Percentiles rank a stretch among this genome's conserved stretches.
Conservation (phyloP, 192 early-diverging fungal genomes). For the Entomortierella parvispora region DNA sequence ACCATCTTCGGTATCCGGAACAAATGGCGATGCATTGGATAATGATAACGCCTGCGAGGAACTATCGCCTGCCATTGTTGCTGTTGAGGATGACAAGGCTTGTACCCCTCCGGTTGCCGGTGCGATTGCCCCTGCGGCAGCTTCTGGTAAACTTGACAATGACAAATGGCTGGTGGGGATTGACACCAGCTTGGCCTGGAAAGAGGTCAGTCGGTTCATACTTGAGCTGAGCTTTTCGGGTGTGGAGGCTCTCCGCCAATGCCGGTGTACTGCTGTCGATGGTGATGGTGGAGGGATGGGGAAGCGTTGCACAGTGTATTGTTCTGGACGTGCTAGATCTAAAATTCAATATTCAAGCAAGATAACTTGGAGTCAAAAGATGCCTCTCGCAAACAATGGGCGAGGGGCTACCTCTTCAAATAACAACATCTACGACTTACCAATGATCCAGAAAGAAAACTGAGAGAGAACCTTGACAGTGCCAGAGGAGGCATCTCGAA, state of each 20-base stretch:
- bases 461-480: conserved; percentile 14
- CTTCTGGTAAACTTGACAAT: conserved; percentile 32
- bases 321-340: conserved; percentile 2
- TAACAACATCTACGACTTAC: conserved; percentile 26
- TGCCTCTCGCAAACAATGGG: neutral
- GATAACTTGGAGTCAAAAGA: neutral
- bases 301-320: neutral
- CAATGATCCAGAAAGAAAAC: conserved; percentile 36
- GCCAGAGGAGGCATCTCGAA: conserved; percentile 6
- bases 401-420: neutral
- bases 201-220: conserved; percentile 7
- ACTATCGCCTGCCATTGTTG: neutral
- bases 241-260: conserved; percentile 38
- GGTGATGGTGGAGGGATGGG: conserved; percentile 4
- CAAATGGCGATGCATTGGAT: conserved; percentile 10
- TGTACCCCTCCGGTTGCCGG: neutral
- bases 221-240: conserved; percentile 18
- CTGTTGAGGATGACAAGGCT: neutral
- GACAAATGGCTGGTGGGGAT: conserved; percentile 25
- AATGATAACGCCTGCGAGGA: too few relatives aligned
- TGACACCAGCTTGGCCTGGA: conserved; percentile 9
- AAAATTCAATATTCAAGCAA: neutral
- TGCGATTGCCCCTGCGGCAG: neutral
- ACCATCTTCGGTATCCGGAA: conserved; percentile 69
- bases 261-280: conserved; percentile 9